Evolutionary conservation across 129 eudicot genomes (phyloP).

Genomic region (Chrysanthemum lavandulifolium): DNA sequence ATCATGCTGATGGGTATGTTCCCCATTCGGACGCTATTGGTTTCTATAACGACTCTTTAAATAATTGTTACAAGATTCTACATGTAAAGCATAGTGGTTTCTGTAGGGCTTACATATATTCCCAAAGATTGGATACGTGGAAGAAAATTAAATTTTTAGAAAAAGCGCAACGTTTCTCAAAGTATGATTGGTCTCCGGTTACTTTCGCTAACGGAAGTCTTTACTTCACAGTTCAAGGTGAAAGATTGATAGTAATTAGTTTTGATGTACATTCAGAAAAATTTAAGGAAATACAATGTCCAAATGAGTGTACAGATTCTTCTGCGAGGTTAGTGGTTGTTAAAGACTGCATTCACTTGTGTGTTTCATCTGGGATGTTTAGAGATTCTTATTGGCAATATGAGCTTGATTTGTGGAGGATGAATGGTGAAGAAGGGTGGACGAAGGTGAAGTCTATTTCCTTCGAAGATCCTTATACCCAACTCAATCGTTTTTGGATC

Average conservation of each 20-base stretch:
- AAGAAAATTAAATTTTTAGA: background rate
- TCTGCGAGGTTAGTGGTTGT: background rate
- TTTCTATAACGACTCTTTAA: background rate
- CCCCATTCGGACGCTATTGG: background rate
- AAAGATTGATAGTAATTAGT: background rate
- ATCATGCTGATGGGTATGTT: background rate
- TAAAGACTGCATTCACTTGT: constrained; percentile 1
- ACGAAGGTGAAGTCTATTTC: background rate
- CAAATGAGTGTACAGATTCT: background rate
- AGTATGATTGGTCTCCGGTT: background rate
- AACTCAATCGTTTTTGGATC: no score
- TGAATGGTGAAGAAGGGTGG: background rate
- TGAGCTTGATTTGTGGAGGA: constrained; percentile 1
- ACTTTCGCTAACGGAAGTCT: background rate
- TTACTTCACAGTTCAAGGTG: background rate
- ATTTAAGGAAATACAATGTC: background rate
- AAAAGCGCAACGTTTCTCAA: background rate
- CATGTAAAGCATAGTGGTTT: background rate
- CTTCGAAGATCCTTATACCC: no score
- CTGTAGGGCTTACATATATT: background rate
- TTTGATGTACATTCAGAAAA: background rate
- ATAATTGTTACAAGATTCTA: background rate
- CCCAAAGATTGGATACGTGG: constrained; percentile 1
- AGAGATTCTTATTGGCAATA: background rate
- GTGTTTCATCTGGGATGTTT: background rate